These are phyloP conservation scores for Mucor mucedo DNA, from an alignment of 371 early-diverging fungal species.

Conservation along the genomic window DNA sequence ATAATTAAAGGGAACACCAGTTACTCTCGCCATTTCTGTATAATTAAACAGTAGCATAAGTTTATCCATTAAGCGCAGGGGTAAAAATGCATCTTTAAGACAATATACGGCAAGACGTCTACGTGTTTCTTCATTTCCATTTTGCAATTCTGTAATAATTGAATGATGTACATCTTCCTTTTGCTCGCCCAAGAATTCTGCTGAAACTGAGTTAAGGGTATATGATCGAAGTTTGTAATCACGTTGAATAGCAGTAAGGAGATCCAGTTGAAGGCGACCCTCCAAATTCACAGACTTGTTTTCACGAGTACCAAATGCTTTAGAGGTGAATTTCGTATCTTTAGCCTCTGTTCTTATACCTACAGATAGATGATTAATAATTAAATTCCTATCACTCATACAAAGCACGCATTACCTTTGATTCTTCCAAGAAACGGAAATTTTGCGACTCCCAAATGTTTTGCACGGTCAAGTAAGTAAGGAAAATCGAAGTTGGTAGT, in stretches of 20 bases:
- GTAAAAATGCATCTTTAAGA: conserved; percentile 99
- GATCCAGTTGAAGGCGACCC: conserved; percentile 96
- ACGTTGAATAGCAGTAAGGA: conserved; percentile 95
- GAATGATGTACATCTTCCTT: conserved; percentile 99
- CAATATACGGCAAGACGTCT: conserved; percentile 99
- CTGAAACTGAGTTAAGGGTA: conserved; percentile 97
- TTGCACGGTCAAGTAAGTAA: conserved; percentile 95
- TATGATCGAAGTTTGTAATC: conserved; percentile 98
- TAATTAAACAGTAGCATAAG: conserved; percentile 98
- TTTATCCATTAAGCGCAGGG: conserved; percentile 95
- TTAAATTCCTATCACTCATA: not conserved
- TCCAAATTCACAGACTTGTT: conserved; percentile 89
- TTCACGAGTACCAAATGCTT: conserved; percentile 94
- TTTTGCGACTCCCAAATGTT: conserved; percentile 69
- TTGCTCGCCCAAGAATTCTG: conserved; percentile 98
- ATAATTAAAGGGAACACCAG: conserved; percentile 97
- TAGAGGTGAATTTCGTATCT: conserved; percentile 88
- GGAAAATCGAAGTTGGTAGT: conserved; percentile 98
- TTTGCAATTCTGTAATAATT: conserved; percentile 96
- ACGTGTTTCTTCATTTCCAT: conserved; percentile 95
- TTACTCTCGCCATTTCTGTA: conserved; percentile 99
- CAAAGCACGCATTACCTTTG: conserved; percentile 25
- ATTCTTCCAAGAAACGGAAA: conserved; percentile 94
- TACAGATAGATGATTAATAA: not conserved
- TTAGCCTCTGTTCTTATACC: conserved; percentile 71